Evolutionary conservation across 2,329 filamentous ascomycete species (phyloP), one percentile per base, ranked within the genome.

Genomic region (Beauveria scarabaeidicola): DNA sequence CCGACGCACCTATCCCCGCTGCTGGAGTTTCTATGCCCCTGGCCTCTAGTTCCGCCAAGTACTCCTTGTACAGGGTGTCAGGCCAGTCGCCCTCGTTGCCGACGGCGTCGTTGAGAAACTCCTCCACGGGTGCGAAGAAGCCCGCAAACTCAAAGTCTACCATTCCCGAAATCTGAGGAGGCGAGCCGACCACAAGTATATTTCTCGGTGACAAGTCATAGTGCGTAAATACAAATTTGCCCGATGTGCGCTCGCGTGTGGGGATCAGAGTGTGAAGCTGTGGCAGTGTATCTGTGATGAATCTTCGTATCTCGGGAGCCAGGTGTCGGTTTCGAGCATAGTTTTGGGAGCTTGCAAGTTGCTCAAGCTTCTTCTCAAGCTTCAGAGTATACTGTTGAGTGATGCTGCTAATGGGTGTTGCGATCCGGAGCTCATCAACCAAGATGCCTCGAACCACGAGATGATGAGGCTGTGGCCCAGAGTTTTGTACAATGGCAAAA

Each of bases 111-210:
- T 61, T 61, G 41, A 61, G 54, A 48, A 67, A 66, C 50, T 65
- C 66, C 17, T 67, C 63, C 1, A 62, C 27, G 1, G 61, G 62
- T 1, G 61, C 40, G 48, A 66, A 67, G 60, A 66, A 67, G 19
- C 66, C 65, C 2, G 66, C 58, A 55, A 66, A 67, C 48, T 67
- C 66, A 61, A 63, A 65, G 47, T 67, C 66, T 4, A 67, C 63
- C 15, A 67, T 61, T 1, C 65, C 66, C 1, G 62, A 64, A 25
- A 67, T 64, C 10, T 41, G 43, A 1, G 62, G 61, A 1, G 63
- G 63, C 5, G 55, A 56, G 0, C 58, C 62, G 1, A 52, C 29
- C 1, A 67, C 44, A 11, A 67, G 63, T 3, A 66, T 59, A 43
- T 67, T 67, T 15, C 66, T 62, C 2, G 66, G 64, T 2, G 62